Evolutionary conservation across 495 filamentous ascomycete species (phyloP), one percentile per base, ranked within the genome.

Genomic region (Talaromyces adpressus): DNA sequence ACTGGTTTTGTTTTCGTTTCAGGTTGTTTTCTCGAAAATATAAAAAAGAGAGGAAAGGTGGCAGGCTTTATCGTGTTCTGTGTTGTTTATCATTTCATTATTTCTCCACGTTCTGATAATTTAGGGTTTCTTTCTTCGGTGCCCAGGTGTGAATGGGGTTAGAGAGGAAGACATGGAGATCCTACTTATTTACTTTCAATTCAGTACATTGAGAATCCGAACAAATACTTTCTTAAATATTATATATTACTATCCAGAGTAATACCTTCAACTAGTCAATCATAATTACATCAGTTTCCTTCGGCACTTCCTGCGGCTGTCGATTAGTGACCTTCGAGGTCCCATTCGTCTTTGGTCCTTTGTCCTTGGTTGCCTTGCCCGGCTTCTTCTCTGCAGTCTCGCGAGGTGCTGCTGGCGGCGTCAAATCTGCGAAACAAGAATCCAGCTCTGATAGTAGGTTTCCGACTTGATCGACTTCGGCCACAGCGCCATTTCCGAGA

Each of bases 401-500:
- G 18, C 20, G 11, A 20, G 9, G 23, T 20, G 16, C 41, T 34
- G 41, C 22, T n/a, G 52, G 30, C 8, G 52, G 22, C 56, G 27
- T 32, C 32, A 64, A 11, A 61, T 54, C 41, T 32, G 29, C 29
- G 34, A 79, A 62, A 56, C 70, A 76, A 29, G 65, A 67, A 58
- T 78, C 69, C 18, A 81, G 66, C 61, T 72, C 70, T 14, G 57
- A 59, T 12, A 84, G 58, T 11, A 82, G 72, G 56, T 73, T 75
- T 32, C 75, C 78, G n/a, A 82, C 67, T 32, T 74, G 73, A 6
- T 74, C 70, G 56, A 72, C 57, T 7, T 70, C 62, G 11, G 78
- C 74, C 45, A 78, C 70, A 57, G 74, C 77, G 9, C 80, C 80
- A 56, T 75, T 77, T 1, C 75, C 78, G 11, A 81, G 69, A n/a